These are phyloP conservation scores for Cyclospora cayetanensis DNA, from an alignment of 169 alveolate genomes.

Conservation along the genomic window DNA sequence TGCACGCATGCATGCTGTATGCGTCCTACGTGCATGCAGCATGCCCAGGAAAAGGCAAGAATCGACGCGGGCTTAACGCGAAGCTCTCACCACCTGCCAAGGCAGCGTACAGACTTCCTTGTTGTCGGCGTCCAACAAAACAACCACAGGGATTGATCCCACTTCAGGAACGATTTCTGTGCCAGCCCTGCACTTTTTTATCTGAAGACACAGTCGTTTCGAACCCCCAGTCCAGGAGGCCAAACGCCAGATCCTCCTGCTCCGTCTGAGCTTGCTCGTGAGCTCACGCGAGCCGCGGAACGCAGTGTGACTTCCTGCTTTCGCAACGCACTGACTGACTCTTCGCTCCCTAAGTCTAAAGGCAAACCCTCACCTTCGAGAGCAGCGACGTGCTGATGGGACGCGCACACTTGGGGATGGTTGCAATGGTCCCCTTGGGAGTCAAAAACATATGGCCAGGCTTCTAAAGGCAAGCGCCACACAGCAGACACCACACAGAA, in stretches of 20 bases:
- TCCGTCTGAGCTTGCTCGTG: background rate
- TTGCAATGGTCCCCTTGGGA: background rate
- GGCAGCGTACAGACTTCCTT: conserved; percentile 17
- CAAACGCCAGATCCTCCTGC: background rate
- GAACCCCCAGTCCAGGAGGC: background rate
- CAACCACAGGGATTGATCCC: conserved; percentile 10
- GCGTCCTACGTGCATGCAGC: background rate
- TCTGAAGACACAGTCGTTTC: background rate
- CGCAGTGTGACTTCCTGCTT: no score
- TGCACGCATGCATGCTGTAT: no score
- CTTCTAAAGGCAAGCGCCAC: background rate
- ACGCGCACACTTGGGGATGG: background rate
- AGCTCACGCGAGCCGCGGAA: no score
- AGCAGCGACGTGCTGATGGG: background rate
- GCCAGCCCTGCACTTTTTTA: conserved; percentile 28
- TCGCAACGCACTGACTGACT: no score
- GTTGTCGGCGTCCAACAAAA: conserved; percentile 43
- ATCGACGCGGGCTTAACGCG: no score
- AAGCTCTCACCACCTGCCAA: conserved; percentile 52
- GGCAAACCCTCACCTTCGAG: background rate
- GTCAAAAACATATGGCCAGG: background rate
- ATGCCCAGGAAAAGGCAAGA: background rate
- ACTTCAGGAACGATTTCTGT: background rate
- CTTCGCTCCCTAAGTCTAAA: background rate
- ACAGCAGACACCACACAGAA: no score